Conservation (phyloP, 1,284 basidiomycete species). For the Ustilago xerochloae region DNA sequence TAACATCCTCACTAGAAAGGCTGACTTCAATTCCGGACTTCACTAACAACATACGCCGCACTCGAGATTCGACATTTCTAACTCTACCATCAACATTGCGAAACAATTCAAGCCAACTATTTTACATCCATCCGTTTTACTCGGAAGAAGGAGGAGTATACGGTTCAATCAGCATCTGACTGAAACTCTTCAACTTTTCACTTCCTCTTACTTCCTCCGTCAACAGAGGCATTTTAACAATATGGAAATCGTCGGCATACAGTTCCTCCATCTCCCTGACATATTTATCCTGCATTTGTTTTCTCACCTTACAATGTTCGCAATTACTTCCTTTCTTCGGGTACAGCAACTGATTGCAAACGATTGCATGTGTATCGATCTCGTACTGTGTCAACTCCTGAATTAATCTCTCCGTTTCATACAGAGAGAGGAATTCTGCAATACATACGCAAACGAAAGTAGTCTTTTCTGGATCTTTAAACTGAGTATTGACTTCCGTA, state of each 20-base stretch:
- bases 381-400: constrained; percentile 95
- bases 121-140: constrained; percentile 7
- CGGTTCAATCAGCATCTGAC: constrained; percentile 57
- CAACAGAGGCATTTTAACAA: constrained; percentile 81
- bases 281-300: constrained; percentile 89
- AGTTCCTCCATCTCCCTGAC: constrained; percentile 65
- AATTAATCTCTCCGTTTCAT: constrained; percentile 96
- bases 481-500: constrained; percentile 98
- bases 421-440: constrained; percentile 95
- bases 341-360: constrained; percentile 96
- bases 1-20: too few relatives aligned
- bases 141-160: constrained; percentile 55
- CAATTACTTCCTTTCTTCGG: constrained; percentile 91
- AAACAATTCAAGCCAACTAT: neutral
- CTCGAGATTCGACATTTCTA: too few relatives aligned
- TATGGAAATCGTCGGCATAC: constrained; percentile 66
- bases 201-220: constrained; percentile 97
- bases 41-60: too few relatives aligned
- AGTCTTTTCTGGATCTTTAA: constrained; percentile 99
- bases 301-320: constrained; percentile 91
- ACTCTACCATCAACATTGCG: neutral
- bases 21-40: too few relatives aligned
- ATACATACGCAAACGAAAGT: constrained; percentile 96
- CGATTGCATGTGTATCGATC: constrained; percentile 98
- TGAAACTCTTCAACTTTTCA: constrained; percentile 81